Base-by-base conservation (phyloP, 2,329 filamentous ascomycete genomes). In the Fusarium scirpi region DNA sequence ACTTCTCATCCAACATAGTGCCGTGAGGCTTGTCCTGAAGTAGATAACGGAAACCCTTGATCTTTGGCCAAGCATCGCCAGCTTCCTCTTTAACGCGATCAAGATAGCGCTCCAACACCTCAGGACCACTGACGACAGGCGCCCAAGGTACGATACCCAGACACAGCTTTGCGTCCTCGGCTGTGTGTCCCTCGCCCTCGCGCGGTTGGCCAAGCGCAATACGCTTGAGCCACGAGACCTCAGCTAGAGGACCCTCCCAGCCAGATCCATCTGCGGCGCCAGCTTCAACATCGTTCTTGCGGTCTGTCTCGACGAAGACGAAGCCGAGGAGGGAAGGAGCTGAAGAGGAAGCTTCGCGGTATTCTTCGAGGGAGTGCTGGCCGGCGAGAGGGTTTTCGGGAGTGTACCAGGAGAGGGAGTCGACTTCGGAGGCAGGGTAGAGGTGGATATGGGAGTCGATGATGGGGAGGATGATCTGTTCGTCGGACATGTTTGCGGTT, bases 371-470 rank as follows among this genome's bases (percentile, higher is more conserved):
- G 3, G 91, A 90, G 78, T 90, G 88, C 71, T 90, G 89, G 53
- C 85, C 85, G 52, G 87, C 85, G 53, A 97, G 84, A 7, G 89
- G 85, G 76, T 86, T 80, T 48, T 84, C 82, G 8, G 88, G 82
- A 6, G 80, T 85, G 81, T 89, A 88, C 94, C 94, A 97, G 62
- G 87, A 82, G 68, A 97, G 87, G 41, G 87, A 86, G 58, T 85
- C 77, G 55, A 92, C 77, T 74, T 95, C 92, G 56, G 87, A 86
- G 47, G 84, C 80, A 46, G 93, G 92, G 84, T 90, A 97, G 76
- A 98, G 89, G 82, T 98, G 94, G 81, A 98, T 91, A 84, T 98
- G 95, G 41, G 93, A 91, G 84, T 98, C 94, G 80, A 98, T 89
- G 77, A 97, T 90, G 75, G 85, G 88, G 78, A 86, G 81, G 74